These are phyloP conservation scores for Colletotrichum viniferum DNA, from an alignment of 2,329 filamentous ascomycete genomes.

Conservation along the genomic window DNA sequence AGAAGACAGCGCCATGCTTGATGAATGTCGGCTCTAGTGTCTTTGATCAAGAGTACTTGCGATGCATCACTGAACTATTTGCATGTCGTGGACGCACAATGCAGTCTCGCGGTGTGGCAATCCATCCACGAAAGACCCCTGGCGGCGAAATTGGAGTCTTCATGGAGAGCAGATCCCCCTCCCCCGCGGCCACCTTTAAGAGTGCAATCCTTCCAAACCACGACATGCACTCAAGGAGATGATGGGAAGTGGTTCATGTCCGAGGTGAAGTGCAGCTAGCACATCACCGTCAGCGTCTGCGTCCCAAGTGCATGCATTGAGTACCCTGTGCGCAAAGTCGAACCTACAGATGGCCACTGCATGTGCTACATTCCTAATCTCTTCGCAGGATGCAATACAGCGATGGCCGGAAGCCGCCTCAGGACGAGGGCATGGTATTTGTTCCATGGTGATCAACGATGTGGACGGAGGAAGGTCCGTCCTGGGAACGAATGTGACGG, in stretches of 20 bases:
- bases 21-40: neutral
- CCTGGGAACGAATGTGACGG: no score
- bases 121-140: neutral
- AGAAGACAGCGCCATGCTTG: neutral
- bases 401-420: rapidly evolving
- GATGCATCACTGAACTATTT: neutral
- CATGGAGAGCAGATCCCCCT: neutral
- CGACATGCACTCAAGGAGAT: neutral
- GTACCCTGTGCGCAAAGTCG: neutral
- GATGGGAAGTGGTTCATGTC: neutral
- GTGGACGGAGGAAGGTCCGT: no score
- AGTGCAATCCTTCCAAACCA: neutral
- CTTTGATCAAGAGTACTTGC: neutral
- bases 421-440: rapidly evolving
- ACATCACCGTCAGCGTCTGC: neutral
- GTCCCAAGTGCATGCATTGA: neutral
- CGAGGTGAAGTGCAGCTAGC: neutral
- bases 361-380: neutral
- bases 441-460: no score
- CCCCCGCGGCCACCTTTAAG: rapidly evolving
- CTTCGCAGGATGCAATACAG: rapidly evolving
- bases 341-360: rapidly evolving
- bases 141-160: no score
- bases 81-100: no score
- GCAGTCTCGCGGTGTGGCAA: neutral